Evolutionary conservation across 352 stramenopile genomes (phyloP), one percentile per base, ranked within the genome.

Genomic region (Phytophthora agathidicida): DNA sequence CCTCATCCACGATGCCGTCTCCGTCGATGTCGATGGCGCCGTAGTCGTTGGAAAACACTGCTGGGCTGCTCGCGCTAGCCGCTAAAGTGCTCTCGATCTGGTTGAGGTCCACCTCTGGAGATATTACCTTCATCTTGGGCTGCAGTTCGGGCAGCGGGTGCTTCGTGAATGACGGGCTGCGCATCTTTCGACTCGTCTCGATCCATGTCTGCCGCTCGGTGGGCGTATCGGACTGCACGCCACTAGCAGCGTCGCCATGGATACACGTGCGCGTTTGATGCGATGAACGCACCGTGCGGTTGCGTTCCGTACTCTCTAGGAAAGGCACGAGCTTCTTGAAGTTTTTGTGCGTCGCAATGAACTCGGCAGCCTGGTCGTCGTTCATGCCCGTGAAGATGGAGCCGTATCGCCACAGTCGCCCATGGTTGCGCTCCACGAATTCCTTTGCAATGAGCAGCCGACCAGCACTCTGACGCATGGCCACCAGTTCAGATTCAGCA

Each of bases 391-490:
- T 71, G 67, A 90, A 90, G n/a, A 84, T 69, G 14, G 73, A 68
- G 20, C 77, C 80, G 48, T 88, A 90, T 6, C 77, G 75, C 77
- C 80, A 88, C 8, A 90, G 48, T 5, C 77, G 75, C 19, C 75
- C 77, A 22, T 84, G 73, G 65, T 90, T 90, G 42, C 77, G 77
- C 50, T 90, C 70, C 17, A 88, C 57, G 38, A 90, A 90, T 65
- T 90, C 80, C 17, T 81, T 87, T 11, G 80, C 80, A 27, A 90
- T 79, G 14, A 87, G 76, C 30, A 88, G 44, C 3, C 74, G 66
- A 5, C 80, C 80, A 3, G 79, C 80, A 13, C 68, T 66, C 27
- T 87, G 75, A 1, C 72, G 75, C 68, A 90, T 80, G 11, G 58
- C 62, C 17, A 78, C 50, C 7, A 82, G 55, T 16, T 88, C 75